Conservation (phyloP, 2,329 filamentous ascomycete species). For the Claviceps digitariae region DNA sequence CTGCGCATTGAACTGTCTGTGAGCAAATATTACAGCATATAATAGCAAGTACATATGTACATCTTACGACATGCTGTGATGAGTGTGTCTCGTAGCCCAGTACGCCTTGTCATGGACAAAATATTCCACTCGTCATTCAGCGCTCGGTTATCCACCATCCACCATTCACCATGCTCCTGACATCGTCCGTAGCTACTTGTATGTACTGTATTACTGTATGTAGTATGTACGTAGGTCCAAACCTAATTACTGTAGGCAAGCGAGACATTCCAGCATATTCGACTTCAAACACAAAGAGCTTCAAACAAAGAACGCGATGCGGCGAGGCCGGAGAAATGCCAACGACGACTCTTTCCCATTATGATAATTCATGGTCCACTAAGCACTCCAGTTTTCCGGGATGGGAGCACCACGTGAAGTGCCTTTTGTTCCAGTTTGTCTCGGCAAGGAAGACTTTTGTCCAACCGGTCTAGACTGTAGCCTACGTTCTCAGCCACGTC, state of each 20-base stretch:
- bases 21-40: background rate
- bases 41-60: background rate
- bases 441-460: background rate
- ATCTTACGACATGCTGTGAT: too few species aligned
- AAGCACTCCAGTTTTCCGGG: background rate
- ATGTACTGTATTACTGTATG: too few species aligned
- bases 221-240: too few species aligned
- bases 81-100: background rate
- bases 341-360: background rate
- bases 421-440: background rate
- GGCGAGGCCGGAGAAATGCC: background rate
- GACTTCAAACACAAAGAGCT: too few species aligned
- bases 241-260: too few species aligned
- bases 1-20: background rate
- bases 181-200: too few species aligned
- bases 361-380: too few species aligned
- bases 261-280: too few species aligned
- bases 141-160: background rate
- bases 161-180: background rate
- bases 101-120: background rate
- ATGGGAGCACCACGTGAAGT: background rate
- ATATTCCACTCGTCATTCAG: background rate
- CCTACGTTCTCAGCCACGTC: background rate
- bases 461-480: background rate
- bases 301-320: too few species aligned